phyloP scores from a whole-genome alignment of 2,329 filamentous ascomycete species.

The Magnaporthales sp. region DNA sequence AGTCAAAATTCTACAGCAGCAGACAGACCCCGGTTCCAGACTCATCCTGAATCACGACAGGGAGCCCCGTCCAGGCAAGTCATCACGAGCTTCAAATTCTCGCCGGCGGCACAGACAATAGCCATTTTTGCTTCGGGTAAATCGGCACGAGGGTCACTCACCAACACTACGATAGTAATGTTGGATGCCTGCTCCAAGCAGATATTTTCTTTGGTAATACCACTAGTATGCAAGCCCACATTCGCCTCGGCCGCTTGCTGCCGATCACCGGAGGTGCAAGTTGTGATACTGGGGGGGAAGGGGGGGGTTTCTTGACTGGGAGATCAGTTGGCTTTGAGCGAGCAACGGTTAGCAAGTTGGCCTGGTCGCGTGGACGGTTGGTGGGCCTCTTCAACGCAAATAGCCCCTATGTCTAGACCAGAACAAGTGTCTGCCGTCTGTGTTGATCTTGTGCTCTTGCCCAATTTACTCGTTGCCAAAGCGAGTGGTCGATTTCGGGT shows the following conservation, averaged over 20 bases:
- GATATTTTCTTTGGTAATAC: background rate
- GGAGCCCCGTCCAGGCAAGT: background rate
- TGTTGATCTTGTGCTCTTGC: background rate
- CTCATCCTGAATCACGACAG: background rate
- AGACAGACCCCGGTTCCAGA: background rate
- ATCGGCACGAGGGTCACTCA: background rate
- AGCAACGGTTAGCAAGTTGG: background rate
- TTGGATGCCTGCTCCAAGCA: background rate
- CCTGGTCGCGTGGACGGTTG: background rate
- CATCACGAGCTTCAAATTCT: background rate
- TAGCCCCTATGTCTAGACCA: background rate
- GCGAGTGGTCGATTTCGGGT: background rate
- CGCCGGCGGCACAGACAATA: background rate
- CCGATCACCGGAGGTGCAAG: background rate
- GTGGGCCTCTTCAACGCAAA: background rate
- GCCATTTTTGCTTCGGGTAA: background rate
- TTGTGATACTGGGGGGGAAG: background rate
- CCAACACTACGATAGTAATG: background rate
- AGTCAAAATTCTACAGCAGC: background rate
- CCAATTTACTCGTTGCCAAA: background rate
- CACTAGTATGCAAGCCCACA: background rate
- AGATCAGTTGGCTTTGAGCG: background rate
- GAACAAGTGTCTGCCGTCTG: background rate
- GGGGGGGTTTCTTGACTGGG: too few relatives aligned
- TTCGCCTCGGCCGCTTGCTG: background rate